phyloP scores from a whole-genome alignment of 2,329 filamentous ascomycete species.

The Lasiodiplodia hormozganensis region DNA sequence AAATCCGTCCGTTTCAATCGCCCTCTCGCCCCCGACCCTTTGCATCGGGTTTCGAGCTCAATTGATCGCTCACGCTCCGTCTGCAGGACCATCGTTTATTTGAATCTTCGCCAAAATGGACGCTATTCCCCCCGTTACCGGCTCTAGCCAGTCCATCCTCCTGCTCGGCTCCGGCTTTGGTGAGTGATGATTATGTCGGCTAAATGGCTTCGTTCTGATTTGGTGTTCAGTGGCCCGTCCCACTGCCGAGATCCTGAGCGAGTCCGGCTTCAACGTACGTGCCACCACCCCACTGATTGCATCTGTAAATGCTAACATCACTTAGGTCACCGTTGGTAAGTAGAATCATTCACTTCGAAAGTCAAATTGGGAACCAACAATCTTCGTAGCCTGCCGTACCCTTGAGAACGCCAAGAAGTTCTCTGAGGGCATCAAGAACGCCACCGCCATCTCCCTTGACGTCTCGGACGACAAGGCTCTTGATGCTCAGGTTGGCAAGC shows the following conservation, averaged over 20 bases:
- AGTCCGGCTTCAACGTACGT: constrained; percentile 61
- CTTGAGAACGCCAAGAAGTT: constrained; percentile 79
- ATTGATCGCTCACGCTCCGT: constrained; percentile 15
- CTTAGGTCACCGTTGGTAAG: constrained; percentile 58
- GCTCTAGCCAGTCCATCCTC: constrained; percentile 42
- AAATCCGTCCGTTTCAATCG: background rate
- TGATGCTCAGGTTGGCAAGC: constrained; percentile 79
- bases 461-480: constrained; percentile 78
- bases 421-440: constrained; percentile 71
- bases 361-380: background rate
- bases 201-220: constrained; percentile 30
- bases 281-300: background rate
- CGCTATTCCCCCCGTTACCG: constrained; percentile 9
- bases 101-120: constrained; percentile 26
- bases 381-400: constrained; percentile 74
- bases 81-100: constrained; percentile 1
- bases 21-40: background rate
- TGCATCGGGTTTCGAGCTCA: background rate
- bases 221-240: constrained; percentile 54
- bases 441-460: constrained; percentile 81
- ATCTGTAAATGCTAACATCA: background rate
- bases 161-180: constrained; percentile 50
- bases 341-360: background rate
- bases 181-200: constrained; percentile 3
- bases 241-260: constrained; percentile 65